phyloP scores from a whole-genome alignment of 805 yeast species.

The Zygoascus bituminiphila region DNA sequence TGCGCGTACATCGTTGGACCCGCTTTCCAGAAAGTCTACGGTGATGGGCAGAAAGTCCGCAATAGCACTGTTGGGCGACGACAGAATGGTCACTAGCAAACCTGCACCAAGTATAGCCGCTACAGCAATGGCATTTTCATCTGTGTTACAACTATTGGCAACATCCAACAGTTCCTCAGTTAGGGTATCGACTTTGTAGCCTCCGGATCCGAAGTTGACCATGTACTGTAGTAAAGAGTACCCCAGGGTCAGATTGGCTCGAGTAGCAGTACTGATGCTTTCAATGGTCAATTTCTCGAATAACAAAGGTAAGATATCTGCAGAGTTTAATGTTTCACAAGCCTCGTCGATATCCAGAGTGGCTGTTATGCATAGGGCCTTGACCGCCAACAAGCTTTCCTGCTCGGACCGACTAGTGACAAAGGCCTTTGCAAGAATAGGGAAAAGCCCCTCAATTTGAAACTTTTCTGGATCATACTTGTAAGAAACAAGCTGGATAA shows the following conservation, averaged over 20 bases:
- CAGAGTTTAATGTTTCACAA: constrained; percentile 14
- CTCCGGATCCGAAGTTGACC: constrained; percentile 28
- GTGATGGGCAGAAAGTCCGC: constrained; percentile 36
- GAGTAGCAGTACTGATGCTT: constrained; percentile 9
- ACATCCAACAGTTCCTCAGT: constrained; percentile 21
- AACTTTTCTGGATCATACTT: constrained; percentile 27
- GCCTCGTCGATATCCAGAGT: constrained; percentile 21
- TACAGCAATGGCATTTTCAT: constrained; percentile 21
- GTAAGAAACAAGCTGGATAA: constrained; percentile 22
- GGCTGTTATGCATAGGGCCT: constrained; percentile 22
- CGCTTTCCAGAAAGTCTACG: constrained; percentile 37
- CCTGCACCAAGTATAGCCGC: constrained; percentile 27
- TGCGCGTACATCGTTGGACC: constrained; percentile 39
- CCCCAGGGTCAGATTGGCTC: constrained; percentile 22
- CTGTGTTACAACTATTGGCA: constrained; percentile 20
- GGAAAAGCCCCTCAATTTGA: constrained; percentile 12
- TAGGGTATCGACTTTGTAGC: constrained; percentile 24
- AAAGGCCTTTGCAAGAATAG: constrained; percentile 19
- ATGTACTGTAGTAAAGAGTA: constrained; percentile 26
- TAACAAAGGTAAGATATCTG: constrained; percentile 11
- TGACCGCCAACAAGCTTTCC: constrained; percentile 25
- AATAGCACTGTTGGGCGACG: constrained; percentile 35
- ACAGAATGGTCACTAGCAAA: constrained; percentile 20
- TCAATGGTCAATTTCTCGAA: constrained; percentile 7
- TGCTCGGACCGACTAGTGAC: constrained; percentile 22